Evolutionary conservation across 768 basidiomycete species (phyloP).

Genomic region (Boletus pseudo-olivaceus): DNA sequence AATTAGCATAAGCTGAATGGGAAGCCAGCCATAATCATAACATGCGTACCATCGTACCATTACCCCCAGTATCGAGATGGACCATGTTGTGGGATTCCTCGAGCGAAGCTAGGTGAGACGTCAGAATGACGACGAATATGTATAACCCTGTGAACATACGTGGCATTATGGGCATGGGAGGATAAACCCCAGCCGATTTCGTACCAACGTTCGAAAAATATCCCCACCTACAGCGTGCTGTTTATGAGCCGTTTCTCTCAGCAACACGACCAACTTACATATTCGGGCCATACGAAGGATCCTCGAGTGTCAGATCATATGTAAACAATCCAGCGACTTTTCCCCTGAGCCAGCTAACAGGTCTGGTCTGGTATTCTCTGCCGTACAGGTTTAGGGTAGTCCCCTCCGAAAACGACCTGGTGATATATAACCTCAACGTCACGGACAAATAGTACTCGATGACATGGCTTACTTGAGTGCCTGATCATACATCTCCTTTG

Average conservation of each 20-base stretch:
- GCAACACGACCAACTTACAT: conserved; percentile 3
- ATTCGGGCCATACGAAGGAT: conserved; percentile 14
- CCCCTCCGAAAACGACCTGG: conserved; percentile 5
- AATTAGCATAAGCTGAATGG: background rate
- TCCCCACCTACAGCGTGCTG: conserved; percentile 9
- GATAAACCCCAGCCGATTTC: background rate
- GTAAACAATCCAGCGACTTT: conserved; percentile 14
- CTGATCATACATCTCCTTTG: conserved; percentile 8
- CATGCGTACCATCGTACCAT: conserved; percentile 15
- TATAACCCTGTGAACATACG: background rate
- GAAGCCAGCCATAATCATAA: background rate
- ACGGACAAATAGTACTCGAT: no score
- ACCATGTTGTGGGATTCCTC: conserved; percentile 21
- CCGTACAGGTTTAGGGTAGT: background rate
- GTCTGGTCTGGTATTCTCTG: background rate
- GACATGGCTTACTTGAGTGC: conserved; percentile 7
- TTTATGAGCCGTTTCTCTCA: background rate
- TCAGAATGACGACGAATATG: background rate
- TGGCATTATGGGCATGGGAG: conserved; percentile 1
- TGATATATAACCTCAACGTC: background rate
- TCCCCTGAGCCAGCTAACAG: conserved; percentile 14
- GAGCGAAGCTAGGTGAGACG: conserved; percentile 5
- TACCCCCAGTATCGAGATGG: conserved; percentile 15
- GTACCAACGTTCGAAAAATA: conserved; percentile 13
- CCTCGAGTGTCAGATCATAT: conserved; percentile 9